Base-by-base conservation (phyloP, 2,329 filamentous ascomycete genomes). In the Cyanodermella asteris region DNA sequence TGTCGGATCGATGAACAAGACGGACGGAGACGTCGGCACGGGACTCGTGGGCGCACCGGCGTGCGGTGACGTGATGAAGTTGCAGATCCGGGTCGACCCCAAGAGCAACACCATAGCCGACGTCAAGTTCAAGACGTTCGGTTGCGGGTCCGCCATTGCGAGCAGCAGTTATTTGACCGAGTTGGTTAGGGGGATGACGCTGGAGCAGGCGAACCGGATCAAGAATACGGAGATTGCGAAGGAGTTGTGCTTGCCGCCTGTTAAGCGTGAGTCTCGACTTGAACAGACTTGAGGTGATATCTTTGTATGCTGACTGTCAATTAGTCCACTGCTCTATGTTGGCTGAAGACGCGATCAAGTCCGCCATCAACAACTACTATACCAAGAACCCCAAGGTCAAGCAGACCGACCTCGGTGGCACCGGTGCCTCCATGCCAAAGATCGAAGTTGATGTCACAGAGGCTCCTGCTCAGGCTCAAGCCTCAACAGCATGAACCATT, bases 171-270 rank as follows among this genome's bases (percentile, higher is more conserved):
- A 97, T 48, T 55, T 97, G 41, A 97, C 87, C 6, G 81, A 91
- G 53, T 59, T 97, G 31, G 82, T 97, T 34, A 68, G 80, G 34
- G 87, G 87, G 32, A 97, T 94, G 84, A 91, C 74, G 9, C 54
- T 97, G 36, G 87, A 97, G 40, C 80, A 97, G 48, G 87, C 90
- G 17, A 71, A 72, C 27, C 73, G 75, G 55, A 77, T 97, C 40
- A 74, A 80, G 57, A 97, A 97, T 55, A 91, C 84, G 4, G 82
- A 97, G 54, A 97, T 97, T 45, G 87, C 87, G 18, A 90, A 91
- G 60, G 90, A 97, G 55, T 60, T 93, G 29, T 87, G 78, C 44
- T 53, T 87, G 43, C 80, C 78, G 18, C 78, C 80, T 32, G 78
- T 91, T 25, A 91, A 90, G 57, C 53, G 76, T 81, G 56, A 51